Evolutionary conservation across 2,329 filamentous ascomycete genomes (phyloP).

Genomic region (Ophiostoma quercus): DNA sequence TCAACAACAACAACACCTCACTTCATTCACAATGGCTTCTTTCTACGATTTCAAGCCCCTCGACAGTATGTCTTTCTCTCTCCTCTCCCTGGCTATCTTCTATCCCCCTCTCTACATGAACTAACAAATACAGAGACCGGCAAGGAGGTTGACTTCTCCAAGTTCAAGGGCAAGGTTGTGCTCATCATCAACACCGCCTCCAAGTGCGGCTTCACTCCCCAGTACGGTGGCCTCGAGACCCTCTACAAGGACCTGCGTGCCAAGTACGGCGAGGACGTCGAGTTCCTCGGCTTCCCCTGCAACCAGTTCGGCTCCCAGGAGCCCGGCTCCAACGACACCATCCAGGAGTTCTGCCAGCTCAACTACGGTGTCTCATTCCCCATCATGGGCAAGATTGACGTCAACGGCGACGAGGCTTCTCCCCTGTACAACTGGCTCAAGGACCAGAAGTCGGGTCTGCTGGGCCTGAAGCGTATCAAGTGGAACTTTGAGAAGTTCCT

Average conservation of each 20-base stretch:
- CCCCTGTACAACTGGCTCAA: constrained; percentile 77
- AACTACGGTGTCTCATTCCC: constrained; percentile 95
- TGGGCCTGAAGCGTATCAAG: constrained; percentile 89
- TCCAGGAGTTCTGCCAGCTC: constrained; percentile 78
- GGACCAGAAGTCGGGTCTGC: constrained; percentile 67
- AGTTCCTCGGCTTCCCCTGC: constrained; percentile 93
- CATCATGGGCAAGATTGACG: constrained; percentile 84
- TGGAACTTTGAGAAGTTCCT: constrained; percentile 99
- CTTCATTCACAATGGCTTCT: constrained; percentile 51
- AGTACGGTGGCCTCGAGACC: constrained; percentile 85
- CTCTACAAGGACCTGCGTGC: constrained; percentile 74
- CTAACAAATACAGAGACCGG: constrained; percentile 58
- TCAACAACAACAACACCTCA: not conserved
- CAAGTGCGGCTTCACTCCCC: constrained; percentile 97
- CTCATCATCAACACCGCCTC: constrained; percentile 96
- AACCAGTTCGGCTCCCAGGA: constrained; percentile 96
- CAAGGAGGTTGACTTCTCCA: constrained; percentile 60
- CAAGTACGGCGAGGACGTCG: constrained; percentile 69
- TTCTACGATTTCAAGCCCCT: constrained; percentile 84
- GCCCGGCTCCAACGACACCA: constrained; percentile 74
- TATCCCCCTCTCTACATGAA: constrained; percentile 13
- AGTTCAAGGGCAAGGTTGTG: constrained; percentile 86
- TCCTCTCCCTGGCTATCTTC: not conserved
- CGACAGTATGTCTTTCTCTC: constrained; percentile 51
- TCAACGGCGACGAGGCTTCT: constrained; percentile 78